Conservation (phyloP, 306 rosid species). For the Acacia crassicarpa region DNA sequence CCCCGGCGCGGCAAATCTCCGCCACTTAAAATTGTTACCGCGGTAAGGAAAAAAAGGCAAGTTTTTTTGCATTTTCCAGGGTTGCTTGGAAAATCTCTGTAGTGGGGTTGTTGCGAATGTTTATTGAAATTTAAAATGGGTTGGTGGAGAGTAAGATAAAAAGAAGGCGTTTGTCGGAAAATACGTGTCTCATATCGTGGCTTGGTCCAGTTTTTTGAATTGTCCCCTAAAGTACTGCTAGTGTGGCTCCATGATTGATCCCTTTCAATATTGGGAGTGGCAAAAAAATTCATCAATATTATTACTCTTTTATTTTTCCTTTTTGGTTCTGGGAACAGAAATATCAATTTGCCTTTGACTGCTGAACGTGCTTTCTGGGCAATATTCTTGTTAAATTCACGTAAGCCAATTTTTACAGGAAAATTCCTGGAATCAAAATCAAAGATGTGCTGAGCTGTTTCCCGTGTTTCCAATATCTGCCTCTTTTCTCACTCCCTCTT, state of each 20-base stretch:
- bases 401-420: background rate
- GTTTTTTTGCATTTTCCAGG: background rate
- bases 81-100: slow-evolving; percentile 22
- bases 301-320: background rate
- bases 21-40: slow-evolving; percentile 27
- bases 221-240: background rate
- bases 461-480: background rate
- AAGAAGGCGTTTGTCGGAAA: slow-evolving; percentile 38
- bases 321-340: slow-evolving; percentile 12
- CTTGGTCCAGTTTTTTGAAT: slow-evolving; percentile 31
- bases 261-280: slow-evolving; percentile 19
- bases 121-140: slow-evolving; percentile 34
- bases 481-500: background rate
- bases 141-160: slow-evolving; percentile 23
- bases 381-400: slow-evolving; percentile 26
- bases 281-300: background rate
- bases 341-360: slow-evolving; percentile 25
- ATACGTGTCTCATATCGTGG: slow-evolving; percentile 10
- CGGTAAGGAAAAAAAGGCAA: background rate
- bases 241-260: slow-evolving; percentile 24
- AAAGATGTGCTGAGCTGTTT: slow-evolving; percentile 89
- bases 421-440: slow-evolving; percentile 34
- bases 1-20: background rate
- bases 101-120: slow-evolving; percentile 40
- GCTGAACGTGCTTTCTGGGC: slow-evolving; percentile 41